phyloP scores from a whole-genome alignment of 495 filamentous ascomycete genomes.

The Penicillium bialowiezense region DNA sequence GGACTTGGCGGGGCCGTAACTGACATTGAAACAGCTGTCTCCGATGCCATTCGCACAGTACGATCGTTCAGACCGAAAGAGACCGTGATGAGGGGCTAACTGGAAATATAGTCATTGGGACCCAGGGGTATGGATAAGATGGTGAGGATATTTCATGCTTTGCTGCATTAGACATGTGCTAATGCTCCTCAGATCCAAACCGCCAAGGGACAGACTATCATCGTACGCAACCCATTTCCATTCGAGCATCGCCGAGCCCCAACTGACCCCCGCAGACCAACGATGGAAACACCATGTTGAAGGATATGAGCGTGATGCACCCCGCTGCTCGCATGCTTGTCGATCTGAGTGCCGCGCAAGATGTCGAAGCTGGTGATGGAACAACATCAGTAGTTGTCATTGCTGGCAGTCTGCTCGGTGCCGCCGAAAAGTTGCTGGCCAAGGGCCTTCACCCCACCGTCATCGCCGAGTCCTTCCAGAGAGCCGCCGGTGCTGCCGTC shows the following conservation, averaged over 20 bases:
- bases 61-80: conserved; percentile 18
- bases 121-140: conserved; percentile 96
- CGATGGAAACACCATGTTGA: conserved; percentile 98
- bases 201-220: conserved; percentile 93
- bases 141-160: conserved; percentile 38
- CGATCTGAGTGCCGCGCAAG: conserved; percentile 92
- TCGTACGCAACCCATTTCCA: conserved; percentile 46
- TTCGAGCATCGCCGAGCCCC: conserved; percentile 3
- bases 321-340: conserved; percentile 98
- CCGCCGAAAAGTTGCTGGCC: conserved; percentile 80
- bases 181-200: conserved; percentile 69
- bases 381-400: conserved; percentile 98
- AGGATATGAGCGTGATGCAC: conserved; percentile 98
- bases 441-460: conserved; percentile 98
- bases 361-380: conserved; percentile 97
- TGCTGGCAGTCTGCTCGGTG: conserved; percentile 88
- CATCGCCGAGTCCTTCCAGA: conserved; percentile 96
- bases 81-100: conserved; percentile 45
- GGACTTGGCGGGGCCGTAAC: background rate
- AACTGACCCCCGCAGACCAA: conserved; percentile 62
- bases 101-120: conserved; percentile 57
- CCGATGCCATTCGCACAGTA: conserved; percentile 92
- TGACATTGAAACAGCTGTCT: conserved; percentile 64
- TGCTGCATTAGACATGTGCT: conserved; percentile 11
- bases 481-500: conserved; percentile 84